Evolutionary conservation across 2,329 filamentous ascomycete species (phyloP).

Genomic region (Diaporthe caulivora): DNA sequence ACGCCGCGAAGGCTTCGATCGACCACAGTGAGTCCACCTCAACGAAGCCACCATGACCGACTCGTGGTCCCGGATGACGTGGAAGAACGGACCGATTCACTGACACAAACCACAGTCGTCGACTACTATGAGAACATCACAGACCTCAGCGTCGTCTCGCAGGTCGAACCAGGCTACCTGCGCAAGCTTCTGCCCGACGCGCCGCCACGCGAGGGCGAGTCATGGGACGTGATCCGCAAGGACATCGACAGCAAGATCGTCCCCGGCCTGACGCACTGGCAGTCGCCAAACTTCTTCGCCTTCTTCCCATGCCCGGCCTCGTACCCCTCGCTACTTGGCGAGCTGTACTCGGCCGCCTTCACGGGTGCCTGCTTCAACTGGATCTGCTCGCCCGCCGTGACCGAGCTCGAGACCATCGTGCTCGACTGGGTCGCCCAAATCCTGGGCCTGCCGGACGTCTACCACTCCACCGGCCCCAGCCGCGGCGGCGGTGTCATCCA

Average conservation of each 20-base stretch:
- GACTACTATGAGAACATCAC: conserved; percentile 84
- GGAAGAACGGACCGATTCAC: not conserved
- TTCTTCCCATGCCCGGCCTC: conserved; percentile 90
- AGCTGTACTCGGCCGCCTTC: conserved; percentile 92
- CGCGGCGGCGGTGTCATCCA: conserved; percentile 93
- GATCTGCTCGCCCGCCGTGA: conserved; percentile 93
- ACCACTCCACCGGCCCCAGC: conserved; percentile 77
- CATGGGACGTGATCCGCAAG: conserved; percentile 82
- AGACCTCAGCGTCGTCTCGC: conserved; percentile 78
- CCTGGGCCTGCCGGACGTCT: conserved; percentile 79
- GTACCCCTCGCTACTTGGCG: conserved; percentile 88
- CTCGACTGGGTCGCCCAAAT: conserved; percentile 91
- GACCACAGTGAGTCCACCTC: conserved; percentile 77
- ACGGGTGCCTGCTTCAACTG: conserved; percentile 96
- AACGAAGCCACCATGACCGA: conserved; percentile 25
- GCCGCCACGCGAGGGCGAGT: conserved; percentile 75
- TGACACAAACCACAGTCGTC: conserved; percentile 68
- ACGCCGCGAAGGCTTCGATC: conserved; percentile 81
- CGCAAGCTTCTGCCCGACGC: conserved; percentile 78
- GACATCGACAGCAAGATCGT: conserved; percentile 90
- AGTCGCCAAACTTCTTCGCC: conserved; percentile 94
- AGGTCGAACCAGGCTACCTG: conserved; percentile 87
- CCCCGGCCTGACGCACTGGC: conserved; percentile 93
- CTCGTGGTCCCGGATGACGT: conserved; percentile 11
- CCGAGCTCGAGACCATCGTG: conserved; percentile 92